Evolutionary conservation across 106 monocot species (phyloP).

Genomic region (Allium sativum): DNA sequence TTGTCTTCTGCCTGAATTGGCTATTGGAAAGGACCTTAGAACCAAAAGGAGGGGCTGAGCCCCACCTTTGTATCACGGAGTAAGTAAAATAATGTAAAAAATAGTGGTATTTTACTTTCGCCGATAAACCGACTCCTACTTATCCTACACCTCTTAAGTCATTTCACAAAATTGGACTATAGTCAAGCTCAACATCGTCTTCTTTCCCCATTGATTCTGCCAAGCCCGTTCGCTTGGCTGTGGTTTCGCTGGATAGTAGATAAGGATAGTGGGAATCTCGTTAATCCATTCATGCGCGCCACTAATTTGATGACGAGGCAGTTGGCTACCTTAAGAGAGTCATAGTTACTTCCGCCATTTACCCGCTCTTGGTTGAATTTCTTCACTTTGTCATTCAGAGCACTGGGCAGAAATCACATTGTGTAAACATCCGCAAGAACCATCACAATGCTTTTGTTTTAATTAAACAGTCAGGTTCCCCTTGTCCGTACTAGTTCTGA

Average conservation of each 20-base stretch:
- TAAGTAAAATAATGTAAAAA: no score
- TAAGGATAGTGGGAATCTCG: slow-evolving; percentile 61
- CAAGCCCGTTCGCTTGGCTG: slow-evolving; percentile 34
- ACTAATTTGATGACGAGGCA: slow-evolving; percentile 46
- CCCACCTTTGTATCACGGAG: no score
- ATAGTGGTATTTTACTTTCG: no score
- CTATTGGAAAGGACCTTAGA: no score
- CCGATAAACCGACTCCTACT: slow-evolving; percentile 4
- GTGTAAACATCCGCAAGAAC: slow-evolving; percentile 53
- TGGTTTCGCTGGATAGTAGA: slow-evolving; percentile 60
- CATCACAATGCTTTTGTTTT: slow-evolving; percentile 62
- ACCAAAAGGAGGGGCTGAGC: no score
- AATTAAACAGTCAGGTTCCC: no score
- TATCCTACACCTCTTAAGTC: slow-evolving; percentile 25
- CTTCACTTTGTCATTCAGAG: slow-evolving; percentile 81
- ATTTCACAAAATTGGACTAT: slow-evolving; percentile 19
- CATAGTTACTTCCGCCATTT: slow-evolving; percentile 59
- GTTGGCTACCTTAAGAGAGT: slow-evolving; percentile 76
- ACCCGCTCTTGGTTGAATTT: slow-evolving; percentile 71
- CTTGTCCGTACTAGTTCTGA: no score
- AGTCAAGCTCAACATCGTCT: slow-evolving; percentile 28
- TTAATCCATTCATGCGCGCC: slow-evolving; percentile 65
- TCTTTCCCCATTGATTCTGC: slow-evolving; percentile 14
- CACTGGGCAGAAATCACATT: slow-evolving; percentile 77
- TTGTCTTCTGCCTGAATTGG: no score